Base-by-base conservation (phyloP, 768 basidiomycete species). In the Erythrobasidium yunnanense region DNA sequence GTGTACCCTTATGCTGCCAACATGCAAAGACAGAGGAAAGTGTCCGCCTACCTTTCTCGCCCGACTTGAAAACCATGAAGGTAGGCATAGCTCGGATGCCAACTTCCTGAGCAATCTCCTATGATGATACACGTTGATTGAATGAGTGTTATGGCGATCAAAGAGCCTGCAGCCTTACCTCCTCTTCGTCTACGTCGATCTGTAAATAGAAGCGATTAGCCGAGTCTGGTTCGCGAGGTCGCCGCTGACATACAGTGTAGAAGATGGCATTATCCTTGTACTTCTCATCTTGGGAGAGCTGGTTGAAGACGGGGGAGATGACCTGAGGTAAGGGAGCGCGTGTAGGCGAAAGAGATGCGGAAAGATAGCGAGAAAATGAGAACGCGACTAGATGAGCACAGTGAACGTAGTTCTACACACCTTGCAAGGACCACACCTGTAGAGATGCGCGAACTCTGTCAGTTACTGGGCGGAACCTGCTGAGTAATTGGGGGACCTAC, bases 381-480 rank as follows among this genome's bases (percentile, higher is more conserved):
- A n/a, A n/a, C n/a, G n/a, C n/a, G n/a, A n/a, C n/a, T n/a, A n/a
- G n/a, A n/a, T n/a, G n/a, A n/a, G n/a, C n/a, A n/a, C n/a, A n/a
- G n/a, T n/a, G n/a, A n/a, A n/a, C n/a, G n/a, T n/a, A n/a, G n/a
- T n/a, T n/a, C n/a, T 46, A 45, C 29, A 47, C 57, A 63, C 60
- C 63, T 76, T 79, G 82, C 85, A 87, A 15, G 85, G 85, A 17
- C 84, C 84, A 75, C 85, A 86, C 85, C 85, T 86, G 1, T 81
- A 23, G 7, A 56, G 38, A 29, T 29, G 47, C 4, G n/a, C 18
- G 46, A 32, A 27, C n/a, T 15, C 30, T 4, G 47, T 51, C 5
- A 3, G 35, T 29, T 34, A 56, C 8, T 30, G 23, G 55, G 15
- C 17, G 5, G 30, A n/a, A n/a, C n/a, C n/a, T n/a, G n/a, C n/a